Base-by-base conservation (phyloP, 2,329 filamentous ascomycete species). In the Penicillium glabrum region DNA sequence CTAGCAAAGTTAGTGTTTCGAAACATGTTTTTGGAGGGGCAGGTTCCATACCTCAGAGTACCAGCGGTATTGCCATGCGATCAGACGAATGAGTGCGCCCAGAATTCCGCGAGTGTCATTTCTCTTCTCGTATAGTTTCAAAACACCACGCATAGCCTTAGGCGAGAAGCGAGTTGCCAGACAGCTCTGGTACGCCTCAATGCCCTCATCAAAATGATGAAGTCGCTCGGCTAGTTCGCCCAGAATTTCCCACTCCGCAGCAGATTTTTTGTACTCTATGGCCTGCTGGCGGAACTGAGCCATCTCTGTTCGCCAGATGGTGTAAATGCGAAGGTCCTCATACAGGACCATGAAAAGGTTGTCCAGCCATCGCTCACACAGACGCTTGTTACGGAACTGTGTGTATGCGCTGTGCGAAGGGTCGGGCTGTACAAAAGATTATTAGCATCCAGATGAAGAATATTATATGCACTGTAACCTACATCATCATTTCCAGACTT, bases 281-380 rank as follows among this genome's bases (percentile, higher is more conserved):
- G 93, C 89, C 74, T 98, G 93, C 53, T 93, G 91, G 23, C 91
- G 88, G 72, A 93, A 97, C 73, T 98, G 93, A 0, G 92, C 90
- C 86, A 98, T 95, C 74, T 99, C 95, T 0, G 95, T 98, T 55
- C 95, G 89, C 95, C 95, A 99, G 74, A 99, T 99, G 13, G 95
- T 99, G 80, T 99, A 99, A 46, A 99, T 93, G 49, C 95, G 90
- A 19, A 99, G 83, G 70, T 99, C 95, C 75, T 99, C 95, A 73
- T 99, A 99, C 3, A 99, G 83, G 0, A 98, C 95, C 95, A 99
- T 99, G 79, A 99, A 99, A 23, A 99, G 83, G 68, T 96, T 98
- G 76, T 99, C 95, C 2, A 99, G 84, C 95, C 95, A 99, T 65
- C 95, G 87, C 76, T 99, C 95, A 70, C 95, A 99, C 1, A 99